Evolutionary conservation across 805 yeast species (phyloP).

Genomic region (Saccharomyces jurei): DNA sequence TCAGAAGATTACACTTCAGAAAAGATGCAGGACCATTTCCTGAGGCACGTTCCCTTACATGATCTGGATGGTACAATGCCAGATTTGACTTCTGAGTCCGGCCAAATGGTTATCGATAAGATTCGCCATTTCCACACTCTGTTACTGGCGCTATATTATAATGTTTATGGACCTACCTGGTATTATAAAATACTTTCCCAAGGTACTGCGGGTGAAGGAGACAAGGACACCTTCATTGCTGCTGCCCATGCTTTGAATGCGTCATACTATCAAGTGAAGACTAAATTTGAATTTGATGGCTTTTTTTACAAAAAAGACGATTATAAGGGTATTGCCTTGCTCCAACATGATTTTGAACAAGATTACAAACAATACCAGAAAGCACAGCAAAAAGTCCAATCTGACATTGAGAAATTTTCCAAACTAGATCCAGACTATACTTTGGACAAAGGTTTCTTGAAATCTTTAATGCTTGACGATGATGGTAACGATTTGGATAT

Average conservation of each 20-base stretch:
- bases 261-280: constrained; percentile 46
- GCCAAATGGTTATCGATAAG: constrained; percentile 58
- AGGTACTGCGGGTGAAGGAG: constrained; percentile 74
- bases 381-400: constrained; percentile 9
- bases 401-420: constrained; percentile 5
- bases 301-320: constrained; percentile 20
- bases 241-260: constrained; percentile 49
- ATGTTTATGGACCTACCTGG: constrained; percentile 55
- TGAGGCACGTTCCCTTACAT: constrained; percentile 40
- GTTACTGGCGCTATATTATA: constrained; percentile 54
- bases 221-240: constrained; percentile 66
- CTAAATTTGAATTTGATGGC: constrained; percentile 33
- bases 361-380: constrained; percentile 35
- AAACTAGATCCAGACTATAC: constrained; percentile 12
- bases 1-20: constrained; percentile 1
- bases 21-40: constrained; percentile 3
- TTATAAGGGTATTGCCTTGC: constrained; percentile 37
- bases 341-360: constrained; percentile 38
- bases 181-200: constrained; percentile 64
- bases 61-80: constrained; percentile 58
- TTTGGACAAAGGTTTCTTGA: constrained; percentile 9
- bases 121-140: constrained; percentile 50
- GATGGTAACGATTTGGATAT: constrained; percentile 12
- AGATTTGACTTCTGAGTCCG: constrained; percentile 63
- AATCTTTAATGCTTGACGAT: constrained; percentile 8